These are phyloP conservation scores for Hypomyces rosellus DNA, from an alignment of 2,329 filamentous ascomycete species.

Conservation along the genomic window DNA sequence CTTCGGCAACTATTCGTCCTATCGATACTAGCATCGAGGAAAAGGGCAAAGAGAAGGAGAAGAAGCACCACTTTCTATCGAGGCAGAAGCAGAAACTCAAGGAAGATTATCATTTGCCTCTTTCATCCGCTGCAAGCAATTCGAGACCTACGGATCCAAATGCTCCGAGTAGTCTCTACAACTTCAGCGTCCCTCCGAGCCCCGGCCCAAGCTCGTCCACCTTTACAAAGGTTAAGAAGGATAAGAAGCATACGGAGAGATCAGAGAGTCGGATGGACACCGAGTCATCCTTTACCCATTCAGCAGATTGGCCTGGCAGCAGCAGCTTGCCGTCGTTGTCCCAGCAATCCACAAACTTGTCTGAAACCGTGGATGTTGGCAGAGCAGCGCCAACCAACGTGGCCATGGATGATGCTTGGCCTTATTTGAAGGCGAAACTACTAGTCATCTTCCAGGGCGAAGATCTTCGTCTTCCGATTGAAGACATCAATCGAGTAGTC, in stretches of 20 bases:
- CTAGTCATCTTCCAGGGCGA: constrained; percentile 77
- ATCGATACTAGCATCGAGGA: constrained; percentile 44
- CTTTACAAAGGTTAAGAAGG: constrained; percentile 79
- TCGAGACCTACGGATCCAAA: constrained; percentile 69
- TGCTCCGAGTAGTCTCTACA: constrained; percentile 71
- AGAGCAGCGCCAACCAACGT: constrained; percentile 58
- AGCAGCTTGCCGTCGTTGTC: constrained; percentile 43
- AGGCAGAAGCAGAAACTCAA: constrained; percentile 74
- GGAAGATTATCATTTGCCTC: constrained; percentile 64
- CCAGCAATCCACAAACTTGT: constrained; percentile 36
- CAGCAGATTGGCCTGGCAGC: constrained; percentile 47
- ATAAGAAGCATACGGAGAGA: constrained; percentile 74
- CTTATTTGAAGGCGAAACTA: constrained; percentile 68
- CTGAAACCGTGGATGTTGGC: constrained; percentile 48
- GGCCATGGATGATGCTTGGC: constrained; percentile 79
- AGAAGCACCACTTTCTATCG: constrained; percentile 74
- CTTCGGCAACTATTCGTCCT: constrained; percentile 68
- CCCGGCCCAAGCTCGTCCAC: constrained; percentile 57
- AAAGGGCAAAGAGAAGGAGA: constrained; percentile 53
- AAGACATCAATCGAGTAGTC: constrained; percentile 79
- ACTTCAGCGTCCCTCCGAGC: constrained; percentile 67
- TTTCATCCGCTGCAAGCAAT: constrained; percentile 72
- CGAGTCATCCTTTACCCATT: constrained; percentile 37
- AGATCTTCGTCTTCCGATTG: constrained; percentile 70
- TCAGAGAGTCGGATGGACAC: constrained; percentile 46